Evolutionary conservation across 495 filamentous ascomycete genomes (phyloP), one percentile per base, ranked within the genome.

Genomic region (Peziza echinospora): DNA sequence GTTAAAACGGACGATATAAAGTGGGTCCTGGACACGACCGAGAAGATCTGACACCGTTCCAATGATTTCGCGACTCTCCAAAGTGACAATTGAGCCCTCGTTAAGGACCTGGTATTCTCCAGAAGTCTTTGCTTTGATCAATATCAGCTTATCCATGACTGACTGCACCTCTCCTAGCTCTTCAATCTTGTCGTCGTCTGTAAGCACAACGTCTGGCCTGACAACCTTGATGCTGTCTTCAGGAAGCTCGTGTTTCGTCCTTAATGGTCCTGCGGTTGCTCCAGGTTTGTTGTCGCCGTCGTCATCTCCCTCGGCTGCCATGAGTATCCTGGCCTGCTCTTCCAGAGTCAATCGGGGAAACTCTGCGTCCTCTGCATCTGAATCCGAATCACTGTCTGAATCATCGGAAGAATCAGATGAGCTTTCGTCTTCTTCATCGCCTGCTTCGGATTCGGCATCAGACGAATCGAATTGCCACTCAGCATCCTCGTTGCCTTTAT

Each of bases 61-160:
- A 48, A 93, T 66, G 9, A 92, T 67, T 23, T 66, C 70, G 28
- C 83, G 68, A 53, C 89, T 72, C 52, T 72, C 75, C n/a, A 77
- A 68, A 61, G 83, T 92, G 2, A 97, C 71, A 13, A 92, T 66
- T 0, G 87, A 92, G 24, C 80, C 82, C 9, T 65, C 71, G 45
- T 93, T 82, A 9, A 94, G 67, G 0, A 93, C 86, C 57, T 77
- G 75, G 45, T 82, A 77, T 53, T 86, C 80, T 47, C 83, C 86
- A 1, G 80, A 73, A 1, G 67, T 72, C n/a, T 71, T 75, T 3
- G 81, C 85, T 57, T 80, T 78, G 57, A 97, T 76, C 19, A 94
- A 67, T 4, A 83, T 64, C 16, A 75, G 71, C 47, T 76, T 80
- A 26, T 83, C 82, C 24, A 94, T 76, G 24, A 82, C 67, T 9